A percentile compares a stretch with the other conserved stretches of the same genome.
phyloP scores from a whole-genome alignment of 768 basidiomycete genomes.

The Trametes coccinea region DNA sequence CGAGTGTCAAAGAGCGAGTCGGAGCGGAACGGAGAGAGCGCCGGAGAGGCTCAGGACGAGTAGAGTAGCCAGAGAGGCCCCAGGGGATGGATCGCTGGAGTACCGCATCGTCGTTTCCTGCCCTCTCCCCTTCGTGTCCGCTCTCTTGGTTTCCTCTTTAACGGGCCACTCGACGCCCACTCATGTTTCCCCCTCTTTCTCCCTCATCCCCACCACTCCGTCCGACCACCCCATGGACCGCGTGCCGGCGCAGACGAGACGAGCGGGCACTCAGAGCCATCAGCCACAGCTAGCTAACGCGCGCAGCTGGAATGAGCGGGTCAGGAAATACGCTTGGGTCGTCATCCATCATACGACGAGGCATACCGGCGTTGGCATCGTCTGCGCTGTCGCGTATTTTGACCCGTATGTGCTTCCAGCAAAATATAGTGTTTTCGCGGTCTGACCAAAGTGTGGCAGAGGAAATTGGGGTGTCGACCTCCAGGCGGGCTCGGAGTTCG shows the following conservation, averaged over 20 bases:
- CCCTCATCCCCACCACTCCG: constrained; percentile 1
- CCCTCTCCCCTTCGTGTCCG: constrained; percentile 3
- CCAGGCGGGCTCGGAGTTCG: constrained; percentile 81
- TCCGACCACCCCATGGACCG: constrained; percentile 1
- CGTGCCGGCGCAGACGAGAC: background rate
- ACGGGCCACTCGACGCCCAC: constrained; percentile 7
- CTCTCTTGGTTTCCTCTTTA: constrained; percentile 18
- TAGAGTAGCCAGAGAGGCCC: background rate
- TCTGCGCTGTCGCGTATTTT: constrained; percentile 88
- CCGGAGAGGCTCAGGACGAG: constrained; percentile 6
- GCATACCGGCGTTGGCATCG: constrained; percentile 81
- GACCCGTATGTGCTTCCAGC: constrained; percentile 62
- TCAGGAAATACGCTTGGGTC: constrained; percentile 8
- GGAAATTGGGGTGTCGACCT: constrained; percentile 93
- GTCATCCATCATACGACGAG: constrained; percentile 49
- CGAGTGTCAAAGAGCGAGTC: background rate
- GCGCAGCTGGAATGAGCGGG: background rate
- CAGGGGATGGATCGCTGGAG: constrained; percentile 7
- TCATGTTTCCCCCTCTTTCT: constrained; percentile 15
- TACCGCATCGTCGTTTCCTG: constrained; percentile 26
- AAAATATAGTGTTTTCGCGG: background rate
- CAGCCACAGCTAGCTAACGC: constrained; percentile 4
- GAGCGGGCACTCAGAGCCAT: background rate
- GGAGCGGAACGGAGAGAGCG: constrained; percentile 11
- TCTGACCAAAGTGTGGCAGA: constrained; percentile 33